Evolutionary conservation across 106 monocot genomes (phyloP), one percentile per base, ranked within the genome.

Genomic region (Allium sativum): DNA sequence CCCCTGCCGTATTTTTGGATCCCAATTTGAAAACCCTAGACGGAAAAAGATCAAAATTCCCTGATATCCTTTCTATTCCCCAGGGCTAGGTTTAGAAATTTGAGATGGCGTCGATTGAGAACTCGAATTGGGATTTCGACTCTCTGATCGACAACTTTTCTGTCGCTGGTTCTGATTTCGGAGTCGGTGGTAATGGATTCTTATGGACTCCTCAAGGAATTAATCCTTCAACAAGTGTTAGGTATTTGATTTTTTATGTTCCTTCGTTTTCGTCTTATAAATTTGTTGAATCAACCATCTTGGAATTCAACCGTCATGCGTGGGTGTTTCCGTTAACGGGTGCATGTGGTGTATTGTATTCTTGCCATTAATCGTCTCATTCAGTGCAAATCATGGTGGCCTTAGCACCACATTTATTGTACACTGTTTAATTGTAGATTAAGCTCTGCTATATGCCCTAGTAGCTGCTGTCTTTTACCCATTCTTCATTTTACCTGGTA

Each of bases 81-180:
- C 14, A 62, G 47, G 18, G 16, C 9, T 62, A 47, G 62, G 40
- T 4, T 65, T 65, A 65, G 64, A 55, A 55, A 52, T 58, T 55
- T 62, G 20, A 21, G 47, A 83, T 83, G 83, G 74, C 20, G 48
- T 72, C 79, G 14, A 67, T 69, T 10, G 79, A 79, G 72, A 77
- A 74, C 48, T 57, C 66, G 40, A 76, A 71, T 56, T 83, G 78
- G 83, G 64, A 65, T 47, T 69, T 83, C 45, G 83, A 83, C 43
- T 53, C 77, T 18, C 61, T 83, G 41, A 75, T 83, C 50, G 83
- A 83, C 52, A 70, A 67, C 42, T 62, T 79, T 13, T 20, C 66
- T 7, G 76, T 66, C 14, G 56, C 70, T 41, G 74, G 43, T 47
- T 74, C 48, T 40, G 83, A 75, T 45, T 83, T 83, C 54, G 45